phyloP scores from a whole-genome alignment of 1,284 basidiomycete genomes.

The Trichosporon inkin region DNA sequence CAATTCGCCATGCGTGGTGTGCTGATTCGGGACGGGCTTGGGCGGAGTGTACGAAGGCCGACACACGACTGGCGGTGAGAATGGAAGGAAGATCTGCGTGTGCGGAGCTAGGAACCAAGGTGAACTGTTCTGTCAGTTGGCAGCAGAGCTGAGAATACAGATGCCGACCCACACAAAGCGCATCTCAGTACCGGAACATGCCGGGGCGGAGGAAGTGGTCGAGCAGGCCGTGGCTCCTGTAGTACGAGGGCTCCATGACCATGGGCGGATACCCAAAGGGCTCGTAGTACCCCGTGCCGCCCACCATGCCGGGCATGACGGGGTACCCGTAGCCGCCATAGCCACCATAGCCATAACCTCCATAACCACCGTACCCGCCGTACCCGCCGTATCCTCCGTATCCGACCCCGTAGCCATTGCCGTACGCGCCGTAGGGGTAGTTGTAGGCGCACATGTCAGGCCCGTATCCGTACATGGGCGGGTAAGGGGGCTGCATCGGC shows the following conservation, averaged over 20 bases:
- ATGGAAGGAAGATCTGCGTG: background rate
- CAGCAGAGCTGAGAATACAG: background rate
- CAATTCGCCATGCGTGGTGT: background rate
- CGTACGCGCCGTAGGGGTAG: constrained; percentile 2
- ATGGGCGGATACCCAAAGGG: background rate
- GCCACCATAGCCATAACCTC: background rate
- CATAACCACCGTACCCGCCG: background rate
- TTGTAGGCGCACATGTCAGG: background rate
- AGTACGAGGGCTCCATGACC: constrained; percentile 5
- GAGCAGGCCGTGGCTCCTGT: background rate
- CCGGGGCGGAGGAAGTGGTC: constrained; percentile 4
- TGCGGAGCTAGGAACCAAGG: background rate
- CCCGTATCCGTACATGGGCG: constrained; percentile 3
- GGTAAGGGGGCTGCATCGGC: background rate
- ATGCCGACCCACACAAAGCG: background rate
- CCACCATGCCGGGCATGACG: background rate
- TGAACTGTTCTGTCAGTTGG: background rate
- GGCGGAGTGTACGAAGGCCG: too few relatives aligned
- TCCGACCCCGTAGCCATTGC: background rate
- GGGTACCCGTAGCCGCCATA: background rate
- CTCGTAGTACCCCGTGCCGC: constrained; percentile 4
- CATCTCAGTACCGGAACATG: constrained; percentile 1
- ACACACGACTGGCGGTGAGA: too few relatives aligned
- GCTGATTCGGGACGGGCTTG: background rate
- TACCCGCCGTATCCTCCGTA: background rate